Base-by-base conservation (phyloP, 805 yeast species). In the Yarrowia bubula region DNA sequence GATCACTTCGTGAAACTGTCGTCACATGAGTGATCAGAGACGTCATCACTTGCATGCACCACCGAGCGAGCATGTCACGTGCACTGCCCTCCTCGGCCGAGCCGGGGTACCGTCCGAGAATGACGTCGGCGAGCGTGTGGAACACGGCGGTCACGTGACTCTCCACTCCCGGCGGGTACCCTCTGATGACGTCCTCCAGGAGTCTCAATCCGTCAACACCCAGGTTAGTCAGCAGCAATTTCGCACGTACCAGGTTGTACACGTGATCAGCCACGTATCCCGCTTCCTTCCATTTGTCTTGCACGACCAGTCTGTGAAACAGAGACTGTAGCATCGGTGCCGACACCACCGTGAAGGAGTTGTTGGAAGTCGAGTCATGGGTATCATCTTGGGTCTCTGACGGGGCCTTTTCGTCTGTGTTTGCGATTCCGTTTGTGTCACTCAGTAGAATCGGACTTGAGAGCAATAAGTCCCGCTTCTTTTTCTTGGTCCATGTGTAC, bases 141-240 rank as follows among this genome's bases (percentile, higher is more conserved):
- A 55, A 55, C 14, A 55, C 47, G 0, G 47, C 38, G 1, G 42
- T 31, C 31, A 55, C 61, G 38, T 55, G 61, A 8, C 41, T 41
- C 47, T 39, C 47, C 13, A 55, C 61, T 15, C 61, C 47, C 3
- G 46, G 47, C 3, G 61, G 61, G 61, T 55, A 55, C n/a, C 61
- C 61, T 39, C 47, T 31, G 44, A 55, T 55, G 39, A 55, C 47
- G 11, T 55, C 61, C 31, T 55, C 47, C 37, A 55, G 39, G 13
- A 55, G 47, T 11, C 61, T 10, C 14, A 55, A 28, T 17, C 61
- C 61, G 15, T 55, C 61, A 1, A 55, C 47, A n/a, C 61, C 61
- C 3, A 55, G 38, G 28, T 55, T 55, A 10, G 61, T 55, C 22
- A 55, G 47, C 31, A 55, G 47, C 61, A 39, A 31, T 15, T 55